A percentile compares a stretch with the other conserved stretches of the same genome.
phyloP scores from a whole-genome alignment of 1,284 basidiomycete species.

The Austroboletus novae-zelandiae region DNA sequence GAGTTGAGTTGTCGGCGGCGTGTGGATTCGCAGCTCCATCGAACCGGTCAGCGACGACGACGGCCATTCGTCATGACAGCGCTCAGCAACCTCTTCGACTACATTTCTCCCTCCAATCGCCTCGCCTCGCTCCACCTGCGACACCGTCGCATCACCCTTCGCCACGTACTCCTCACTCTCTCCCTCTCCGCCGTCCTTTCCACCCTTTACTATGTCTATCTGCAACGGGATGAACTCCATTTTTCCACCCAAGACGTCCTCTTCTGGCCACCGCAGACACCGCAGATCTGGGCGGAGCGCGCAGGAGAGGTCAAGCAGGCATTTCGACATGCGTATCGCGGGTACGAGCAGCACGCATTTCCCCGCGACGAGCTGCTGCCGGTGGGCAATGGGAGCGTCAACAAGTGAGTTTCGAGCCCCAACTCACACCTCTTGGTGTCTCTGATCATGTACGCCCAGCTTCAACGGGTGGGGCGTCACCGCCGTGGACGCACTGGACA shows the following conservation, averaged over 20 bases:
- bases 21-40: no score
- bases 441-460: conserved; percentile 34
- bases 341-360: conserved; percentile 55
- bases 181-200: conserved; percentile 21
- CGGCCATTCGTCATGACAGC: conserved; percentile 1
- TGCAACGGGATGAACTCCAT: conserved; percentile 1
- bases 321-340: conserved; percentile 60
- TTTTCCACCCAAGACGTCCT: conserved; percentile 3
- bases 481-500: conserved; percentile 81
- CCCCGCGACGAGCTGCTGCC: conserved; percentile 63
- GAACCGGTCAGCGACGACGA: no score
- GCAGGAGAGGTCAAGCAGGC: conserved; percentile 58
- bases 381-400: conserved; percentile 39
- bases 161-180: conserved; percentile 29
- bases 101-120: not conserved
- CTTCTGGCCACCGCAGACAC: conserved; percentile 22
- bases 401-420: conserved; percentile 46
- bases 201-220: conserved; percentile 21
- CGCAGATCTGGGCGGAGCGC: conserved; percentile 47
- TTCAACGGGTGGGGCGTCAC: conserved; percentile 88
- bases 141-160: conserved; percentile 24
- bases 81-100: conserved; percentile 3
- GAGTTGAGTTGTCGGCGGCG: no score
- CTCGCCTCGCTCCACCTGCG: conserved; percentile 3
- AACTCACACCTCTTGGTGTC: not conserved